Base-by-base conservation (phyloP, 495 filamentous ascomycete genomes). In the Aspergillus steynii region DNA sequence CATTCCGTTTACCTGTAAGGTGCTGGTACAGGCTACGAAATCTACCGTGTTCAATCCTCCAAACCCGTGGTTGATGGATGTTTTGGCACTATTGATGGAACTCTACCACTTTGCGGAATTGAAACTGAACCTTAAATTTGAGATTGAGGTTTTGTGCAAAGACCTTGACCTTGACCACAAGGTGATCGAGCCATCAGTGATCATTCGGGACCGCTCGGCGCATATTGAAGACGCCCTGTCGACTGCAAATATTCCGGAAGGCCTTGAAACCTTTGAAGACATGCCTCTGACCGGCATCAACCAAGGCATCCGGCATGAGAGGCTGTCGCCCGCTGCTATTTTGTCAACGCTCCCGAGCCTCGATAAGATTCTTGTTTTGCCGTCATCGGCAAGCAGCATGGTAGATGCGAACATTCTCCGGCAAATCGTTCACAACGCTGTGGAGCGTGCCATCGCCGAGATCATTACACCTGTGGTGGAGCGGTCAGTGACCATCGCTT, bases 401-500 rank as follows among this genome's bases (percentile, higher is more conserved):
- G 80, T 90, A 31, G 88, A 85, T 66, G 82, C 88, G 55, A 82
- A 77, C 51, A 81, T 87, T 60, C 80, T 98, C 45, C 87, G 91
- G 60, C 86, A 91, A 60, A 95, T 98, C 68, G 88, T 96, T 29
- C 84, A 88, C 51, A 85, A 80, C 49, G 92, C 95, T 8, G 89
- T 96, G 45, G 92, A 91, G 52, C 88, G 90, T 53, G 93, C 95
- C 9, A 87, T 98, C 56, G 85, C 89, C 37, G 96, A 98, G 65
- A 99, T 99, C 64, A 97, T 98, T 61, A 90, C 90, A 34, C 95
- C 95, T 5, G 95, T 99, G 7, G 96, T 99, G 14, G 95, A 99
- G 69, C 86, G 95, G 28, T 99, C 95, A 15, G 93, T 99, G 25
- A 96, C 96, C 0, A 98, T 99, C 71, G 95, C 95, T 37, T 92